These are phyloP conservation scores for Salvia splendens DNA, from an alignment of 257 asterid genomes.

Conservation along the genomic window DNA sequence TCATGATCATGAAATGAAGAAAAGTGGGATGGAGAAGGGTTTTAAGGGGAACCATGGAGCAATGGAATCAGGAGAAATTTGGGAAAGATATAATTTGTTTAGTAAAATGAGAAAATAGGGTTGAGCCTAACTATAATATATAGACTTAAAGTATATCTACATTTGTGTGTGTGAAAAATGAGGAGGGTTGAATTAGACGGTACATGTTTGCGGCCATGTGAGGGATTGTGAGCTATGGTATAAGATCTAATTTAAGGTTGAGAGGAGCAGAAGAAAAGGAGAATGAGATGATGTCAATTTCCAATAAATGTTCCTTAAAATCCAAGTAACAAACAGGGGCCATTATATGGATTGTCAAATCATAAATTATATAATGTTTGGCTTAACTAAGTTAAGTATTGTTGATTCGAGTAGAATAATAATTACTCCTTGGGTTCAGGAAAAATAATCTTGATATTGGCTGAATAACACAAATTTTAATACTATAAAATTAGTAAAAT, in stretches of 20 bases:
- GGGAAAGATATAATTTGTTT: slow-evolving; percentile 10
- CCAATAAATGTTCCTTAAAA: slow-evolving; percentile 48
- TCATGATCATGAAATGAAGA: slow-evolving; percentile 41
- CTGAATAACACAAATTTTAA: no score
- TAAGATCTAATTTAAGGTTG: slow-evolving; percentile 17
- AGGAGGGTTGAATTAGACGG: slow-evolving; percentile 16
- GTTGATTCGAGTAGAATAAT: no score
- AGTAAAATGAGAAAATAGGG: slow-evolving; percentile 36
- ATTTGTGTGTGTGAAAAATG: background rate
- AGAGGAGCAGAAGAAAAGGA: slow-evolving; percentile 31
- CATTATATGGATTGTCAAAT: slow-evolving; percentile 39
- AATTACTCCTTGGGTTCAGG: no score
- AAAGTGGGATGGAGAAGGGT: slow-evolving; percentile 34
- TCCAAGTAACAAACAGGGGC: slow-evolving; percentile 39
- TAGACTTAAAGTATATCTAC: background rate
- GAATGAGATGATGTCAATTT: slow-evolving; percentile 29
- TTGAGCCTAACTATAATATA: slow-evolving; percentile 23
- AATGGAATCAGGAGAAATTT: slow-evolving; percentile 44
- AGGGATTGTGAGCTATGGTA: slow-evolving; percentile 24
- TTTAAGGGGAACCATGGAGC: slow-evolving; percentile 73
- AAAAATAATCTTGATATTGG: no score
- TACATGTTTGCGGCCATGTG: no score
- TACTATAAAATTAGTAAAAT: no score
- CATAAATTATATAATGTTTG: no score
- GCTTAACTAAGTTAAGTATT: no score